Base-by-base conservation (phyloP, 768 basidiomycete species). In the Dioszegia crocea region DNA sequence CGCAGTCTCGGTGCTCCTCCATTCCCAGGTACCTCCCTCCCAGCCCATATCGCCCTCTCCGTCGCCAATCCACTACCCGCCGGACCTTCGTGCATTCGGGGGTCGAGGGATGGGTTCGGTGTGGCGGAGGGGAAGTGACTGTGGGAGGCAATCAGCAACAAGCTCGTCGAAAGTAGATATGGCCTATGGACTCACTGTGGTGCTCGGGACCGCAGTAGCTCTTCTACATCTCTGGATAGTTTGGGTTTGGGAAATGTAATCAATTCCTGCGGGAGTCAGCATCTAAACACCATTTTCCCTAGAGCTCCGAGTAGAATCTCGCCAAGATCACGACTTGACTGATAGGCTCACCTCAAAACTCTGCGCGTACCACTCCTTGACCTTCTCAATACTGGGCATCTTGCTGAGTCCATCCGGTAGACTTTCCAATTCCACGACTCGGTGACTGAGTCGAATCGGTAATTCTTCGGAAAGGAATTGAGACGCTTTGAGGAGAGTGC, bases 331-430 rank as follows among this genome's bases (percentile, higher is more conserved):
- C 50, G 9, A 8, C n/a, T 23, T 16, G 12, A 9, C 3, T 31
- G 11, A 38, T 6, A 30, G 51, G 8, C 85, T 51, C 53, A 93
- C 94, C 83, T 98, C 89, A 76, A 99, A 98, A 16, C 89, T 91
- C 80, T 98, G 91, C 0, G 94, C 94, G 77, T 99, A 99, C 96
- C 96, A 99, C 70, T 94, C 87, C 80, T 92, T 93, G 60, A 99
- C 80, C 74, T 89, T 92, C 58, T 85, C 84, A 64, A 99, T 97
- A 38, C 88, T 88, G 0, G 87, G 85, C 94, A 96, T 96, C 45
- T 84, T 83, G 67, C 86, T 86, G 50, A 99, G 82, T 56, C 89
- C 88, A 78, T 97, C 89, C 0, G 96, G 96, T 3, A 99, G 82
- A 65, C 89, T 85, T 66, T 97, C 91, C 27, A 99, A 84, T 78